phyloP scores from a whole-genome alignment of 2,329 filamentous ascomycete species.

The Aureobasidium subglaciale region DNA sequence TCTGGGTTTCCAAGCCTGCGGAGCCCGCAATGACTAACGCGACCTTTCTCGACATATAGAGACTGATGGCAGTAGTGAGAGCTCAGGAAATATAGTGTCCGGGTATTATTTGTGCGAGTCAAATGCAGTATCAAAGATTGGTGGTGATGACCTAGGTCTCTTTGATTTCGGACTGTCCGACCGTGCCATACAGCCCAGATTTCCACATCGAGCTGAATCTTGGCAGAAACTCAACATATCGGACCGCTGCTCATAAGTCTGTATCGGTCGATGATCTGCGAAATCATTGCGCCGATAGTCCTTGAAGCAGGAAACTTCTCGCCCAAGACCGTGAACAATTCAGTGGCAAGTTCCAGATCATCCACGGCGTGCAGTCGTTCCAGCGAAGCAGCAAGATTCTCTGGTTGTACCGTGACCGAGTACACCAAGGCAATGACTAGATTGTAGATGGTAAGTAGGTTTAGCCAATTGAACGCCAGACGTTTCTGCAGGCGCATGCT shows the following conservation, averaged over 20 bases:
- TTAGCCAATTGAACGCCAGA: constrained; percentile 39
- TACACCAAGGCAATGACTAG: constrained; percentile 39
- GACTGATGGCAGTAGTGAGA: too few species aligned
- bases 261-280: background rate
- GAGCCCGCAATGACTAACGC: too few species aligned
- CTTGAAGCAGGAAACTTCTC: constrained; percentile 16
- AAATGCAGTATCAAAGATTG: too few species aligned
- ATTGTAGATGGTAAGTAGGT: constrained; percentile 37
- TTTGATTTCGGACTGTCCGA: background rate
- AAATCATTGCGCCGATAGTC: constrained; percentile 1
- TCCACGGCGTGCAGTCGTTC: constrained; percentile 17
- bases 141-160: background rate
- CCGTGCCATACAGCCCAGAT: background rate
- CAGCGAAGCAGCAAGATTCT: constrained; percentile 19
- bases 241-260: background rate
- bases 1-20: too few species aligned
- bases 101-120: too few species aligned
- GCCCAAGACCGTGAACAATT: constrained; percentile 15
- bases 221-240: background rate
- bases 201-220: background rate
- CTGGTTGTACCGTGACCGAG: constrained; percentile 35
- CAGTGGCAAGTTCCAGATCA: constrained; percentile 17
- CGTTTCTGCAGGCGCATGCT: constrained; percentile 34
- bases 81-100: too few species aligned
- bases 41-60: too few species aligned